Evolutionary conservation across 2,329 filamentous ascomycete species (phyloP).

Genomic region (Fusarium sp.): DNA sequence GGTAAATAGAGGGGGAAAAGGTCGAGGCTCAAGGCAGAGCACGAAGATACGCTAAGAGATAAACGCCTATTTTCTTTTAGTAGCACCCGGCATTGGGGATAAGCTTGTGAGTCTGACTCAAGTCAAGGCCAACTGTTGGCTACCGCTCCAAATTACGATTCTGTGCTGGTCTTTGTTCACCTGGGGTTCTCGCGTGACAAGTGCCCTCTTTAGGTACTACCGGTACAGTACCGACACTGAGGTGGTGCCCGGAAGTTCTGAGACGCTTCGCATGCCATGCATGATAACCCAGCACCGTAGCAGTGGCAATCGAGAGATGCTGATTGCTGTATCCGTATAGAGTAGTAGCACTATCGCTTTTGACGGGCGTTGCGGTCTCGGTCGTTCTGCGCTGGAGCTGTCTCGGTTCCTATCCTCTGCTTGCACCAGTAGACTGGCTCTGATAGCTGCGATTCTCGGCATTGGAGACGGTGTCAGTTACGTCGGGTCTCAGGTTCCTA

Average conservation of each 20-base stretch:
- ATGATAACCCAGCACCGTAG: neutral
- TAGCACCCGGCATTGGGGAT: neutral
- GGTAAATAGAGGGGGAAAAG: neutral
- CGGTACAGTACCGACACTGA: neutral
- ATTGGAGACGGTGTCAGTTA: neutral
- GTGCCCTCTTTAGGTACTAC: neutral
- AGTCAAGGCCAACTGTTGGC: neutral
- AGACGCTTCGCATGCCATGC: slow-evolving; percentile 10
- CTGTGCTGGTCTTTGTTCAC: neutral
- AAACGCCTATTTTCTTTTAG: neutral
- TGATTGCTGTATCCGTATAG: neutral
- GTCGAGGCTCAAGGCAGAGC: neutral
- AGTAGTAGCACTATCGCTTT: neutral
- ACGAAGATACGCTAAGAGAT: neutral
- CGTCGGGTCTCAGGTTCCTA: neutral
- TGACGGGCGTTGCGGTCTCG: neutral
- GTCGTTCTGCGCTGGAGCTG: neutral
- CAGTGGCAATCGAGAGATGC: neutral
- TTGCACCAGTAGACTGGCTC: neutral
- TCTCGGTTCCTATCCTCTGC: neutral
- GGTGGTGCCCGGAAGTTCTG: neutral
- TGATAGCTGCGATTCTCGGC: neutral
- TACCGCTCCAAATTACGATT: neutral
- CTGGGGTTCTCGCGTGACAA: slow-evolving; percentile 9
- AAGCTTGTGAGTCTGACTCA: neutral